These are phyloP conservation scores for Phytomonas sp. DNA, from an alignment of 208 protist genomes.

Conservation along the genomic window DNA sequence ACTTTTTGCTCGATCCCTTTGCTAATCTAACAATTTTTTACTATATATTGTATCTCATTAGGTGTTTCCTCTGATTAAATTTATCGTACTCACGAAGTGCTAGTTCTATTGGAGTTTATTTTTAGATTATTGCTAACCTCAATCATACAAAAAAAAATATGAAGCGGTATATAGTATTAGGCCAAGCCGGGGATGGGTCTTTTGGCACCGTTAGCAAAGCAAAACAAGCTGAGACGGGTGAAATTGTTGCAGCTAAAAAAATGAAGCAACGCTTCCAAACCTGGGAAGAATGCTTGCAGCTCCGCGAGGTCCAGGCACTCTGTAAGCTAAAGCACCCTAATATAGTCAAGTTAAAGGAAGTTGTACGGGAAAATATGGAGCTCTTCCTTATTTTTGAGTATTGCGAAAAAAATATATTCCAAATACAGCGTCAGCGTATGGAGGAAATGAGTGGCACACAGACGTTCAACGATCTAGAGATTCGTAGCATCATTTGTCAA, in stretches of 20 bases:
- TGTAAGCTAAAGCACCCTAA: constrained; percentile 96
- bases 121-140: neutral
- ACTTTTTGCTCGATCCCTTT: neutral
- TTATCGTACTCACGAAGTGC: neutral
- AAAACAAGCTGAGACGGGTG: constrained; percentile 77
- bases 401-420: constrained; percentile 95
- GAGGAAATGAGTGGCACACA: constrained; percentile 66
- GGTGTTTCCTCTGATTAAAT: neutral
- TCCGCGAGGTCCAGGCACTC: constrained; percentile 94
- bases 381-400: constrained; percentile 98
- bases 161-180: constrained; percentile 94
- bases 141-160: no score
- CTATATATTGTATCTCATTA: neutral
- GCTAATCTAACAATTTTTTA: neutral
- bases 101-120: neutral
- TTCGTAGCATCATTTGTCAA: constrained; percentile 94
- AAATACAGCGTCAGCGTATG: constrained; percentile 90
- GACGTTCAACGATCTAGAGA: constrained; percentile 90
- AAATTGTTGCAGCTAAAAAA: constrained; percentile 97
- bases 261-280: constrained; percentile 98
- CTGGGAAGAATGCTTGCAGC: constrained; percentile 97
- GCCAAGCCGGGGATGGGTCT: constrained; percentile 94
- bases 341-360: constrained; percentile 96
- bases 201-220: constrained; percentile 96
- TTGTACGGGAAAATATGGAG: constrained; percentile 96